Conservation (phyloP, 192 early-diverging fungal genomes). For the Mortierella hygrophila region DNA sequence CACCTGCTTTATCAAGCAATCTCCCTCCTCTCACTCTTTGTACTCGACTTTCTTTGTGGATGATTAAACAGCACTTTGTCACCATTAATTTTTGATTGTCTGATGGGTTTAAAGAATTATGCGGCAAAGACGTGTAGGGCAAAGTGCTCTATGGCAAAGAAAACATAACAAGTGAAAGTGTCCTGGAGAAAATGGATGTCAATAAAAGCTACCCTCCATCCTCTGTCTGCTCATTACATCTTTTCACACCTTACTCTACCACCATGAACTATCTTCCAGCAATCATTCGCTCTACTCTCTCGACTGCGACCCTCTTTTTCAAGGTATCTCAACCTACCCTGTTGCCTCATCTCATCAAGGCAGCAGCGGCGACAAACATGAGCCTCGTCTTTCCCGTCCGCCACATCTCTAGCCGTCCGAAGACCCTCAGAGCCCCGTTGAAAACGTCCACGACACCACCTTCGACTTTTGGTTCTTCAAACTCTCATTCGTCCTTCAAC, state of each 20-base stretch:
- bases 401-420: background rate
- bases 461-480: background rate
- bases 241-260: background rate
- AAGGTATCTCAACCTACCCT: background rate
- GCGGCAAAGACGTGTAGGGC: background rate
- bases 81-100: background rate
- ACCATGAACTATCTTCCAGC: background rate
- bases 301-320: background rate
- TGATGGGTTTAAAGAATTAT: background rate
- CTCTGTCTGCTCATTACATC: background rate
- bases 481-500: background rate
- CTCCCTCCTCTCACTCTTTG: no score
- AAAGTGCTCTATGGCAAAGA: background rate
- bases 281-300: background rate
- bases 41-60: background rate
- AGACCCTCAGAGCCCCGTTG: background rate
- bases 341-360: background rate
- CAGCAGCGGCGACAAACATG: background rate
- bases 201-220: no score
- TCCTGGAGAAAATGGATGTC: no score
- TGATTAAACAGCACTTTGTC: background rate
- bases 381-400: background rate
- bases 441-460: background rate
- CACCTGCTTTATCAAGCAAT: background rate
- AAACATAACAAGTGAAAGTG: background rate